These are phyloP conservation scores for Avena eriantha DNA, from an alignment of 176 grass and related monocot species.

Conservation along the genomic window DNA sequence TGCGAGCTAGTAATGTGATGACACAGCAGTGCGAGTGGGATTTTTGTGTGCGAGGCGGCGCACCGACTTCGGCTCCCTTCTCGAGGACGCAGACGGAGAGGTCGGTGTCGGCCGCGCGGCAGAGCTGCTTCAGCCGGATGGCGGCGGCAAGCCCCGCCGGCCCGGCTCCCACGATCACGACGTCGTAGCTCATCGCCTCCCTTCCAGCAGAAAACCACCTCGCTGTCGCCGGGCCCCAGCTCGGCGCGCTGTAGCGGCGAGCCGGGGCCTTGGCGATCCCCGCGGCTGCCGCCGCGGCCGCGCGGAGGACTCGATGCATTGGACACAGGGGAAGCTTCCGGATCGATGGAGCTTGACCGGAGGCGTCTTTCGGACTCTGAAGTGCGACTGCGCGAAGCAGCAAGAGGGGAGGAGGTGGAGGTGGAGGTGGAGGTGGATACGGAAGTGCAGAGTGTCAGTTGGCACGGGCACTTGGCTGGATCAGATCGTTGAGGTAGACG, in stretches of 20 bases:
- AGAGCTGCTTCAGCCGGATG: slow-evolving; percentile 90
- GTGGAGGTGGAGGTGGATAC: slow-evolving; percentile 27
- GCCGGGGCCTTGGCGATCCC: background rate
- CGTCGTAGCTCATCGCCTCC: slow-evolving; percentile 83
- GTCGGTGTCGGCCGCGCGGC: slow-evolving; percentile 70
- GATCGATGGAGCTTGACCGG: background rate
- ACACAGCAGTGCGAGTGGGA: background rate
- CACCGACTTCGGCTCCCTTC: slow-evolving; percentile 94
- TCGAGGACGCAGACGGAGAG: slow-evolving; percentile 90
- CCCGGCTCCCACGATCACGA: slow-evolving; percentile 82
- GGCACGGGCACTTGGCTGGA: slow-evolving; percentile 1
- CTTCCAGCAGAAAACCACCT: slow-evolving; percentile 55
- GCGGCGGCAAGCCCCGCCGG: slow-evolving; percentile 86
- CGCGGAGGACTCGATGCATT: slow-evolving; percentile 50
- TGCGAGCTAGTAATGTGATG: background rate
- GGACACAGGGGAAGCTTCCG: background rate
- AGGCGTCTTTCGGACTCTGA: background rate
- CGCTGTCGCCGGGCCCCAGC: slow-evolving; percentile 32
- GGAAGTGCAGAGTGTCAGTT: slow-evolving; percentile 42
- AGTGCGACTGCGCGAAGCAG: background rate
- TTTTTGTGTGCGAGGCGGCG: slow-evolving; percentile 2
- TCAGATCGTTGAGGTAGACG: slow-evolving; percentile 56
- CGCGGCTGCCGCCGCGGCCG: slow-evolving; percentile 25
- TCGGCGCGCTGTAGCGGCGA: background rate
- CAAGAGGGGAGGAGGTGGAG: background rate